These are phyloP conservation scores for Sistotremastrum niveocremeum DNA, from an alignment of 768 basidiomycete species.

Conservation along the genomic window DNA sequence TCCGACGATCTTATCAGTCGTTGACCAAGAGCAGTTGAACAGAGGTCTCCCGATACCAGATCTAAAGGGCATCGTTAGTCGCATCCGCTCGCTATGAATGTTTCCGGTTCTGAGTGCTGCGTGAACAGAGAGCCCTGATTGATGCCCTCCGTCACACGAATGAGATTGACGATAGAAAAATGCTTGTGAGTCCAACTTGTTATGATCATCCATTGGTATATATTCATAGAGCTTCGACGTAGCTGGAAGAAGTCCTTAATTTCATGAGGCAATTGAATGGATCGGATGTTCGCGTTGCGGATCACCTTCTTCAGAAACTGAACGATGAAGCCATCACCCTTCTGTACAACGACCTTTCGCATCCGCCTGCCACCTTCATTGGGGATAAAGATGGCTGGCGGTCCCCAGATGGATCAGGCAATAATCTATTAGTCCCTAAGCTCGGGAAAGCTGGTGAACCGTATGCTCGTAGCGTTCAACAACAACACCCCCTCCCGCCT, in stretches of 20 bases:
- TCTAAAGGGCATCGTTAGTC: no score
- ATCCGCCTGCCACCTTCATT: slow-evolving; percentile 61
- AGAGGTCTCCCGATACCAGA: no score
- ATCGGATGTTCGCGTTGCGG: slow-evolving; percentile 3
- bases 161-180: slow-evolving; percentile 63
- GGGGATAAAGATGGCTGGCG: slow-evolving; percentile 54
- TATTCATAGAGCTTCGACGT: not conserved
- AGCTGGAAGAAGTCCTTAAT: slow-evolving; percentile 63
- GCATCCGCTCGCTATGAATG: no score
- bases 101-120: no score
- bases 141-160: slow-evolving; percentile 47
- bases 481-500: slow-evolving; percentile 44
- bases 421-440: slow-evolving; percentile 56
- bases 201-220: not conserved
- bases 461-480: slow-evolving; percentile 76
- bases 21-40: no score
- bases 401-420: slow-evolving; percentile 61
- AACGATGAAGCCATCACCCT: slow-evolving; percentile 1
- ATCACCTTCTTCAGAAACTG: slow-evolving; percentile 6
- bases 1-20: no score
- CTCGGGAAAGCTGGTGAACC: slow-evolving; percentile 70
- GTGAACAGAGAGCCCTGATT: slow-evolving; percentile 24
- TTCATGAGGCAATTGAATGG: slow-evolving; percentile 31
- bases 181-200: slow-evolving; percentile 37
- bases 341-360: slow-evolving; percentile 66